These are phyloP conservation scores for Saccharomyces hybrid DNA, from an alignment of 1,139 yeast genomes.

Conservation along the genomic window DNA sequence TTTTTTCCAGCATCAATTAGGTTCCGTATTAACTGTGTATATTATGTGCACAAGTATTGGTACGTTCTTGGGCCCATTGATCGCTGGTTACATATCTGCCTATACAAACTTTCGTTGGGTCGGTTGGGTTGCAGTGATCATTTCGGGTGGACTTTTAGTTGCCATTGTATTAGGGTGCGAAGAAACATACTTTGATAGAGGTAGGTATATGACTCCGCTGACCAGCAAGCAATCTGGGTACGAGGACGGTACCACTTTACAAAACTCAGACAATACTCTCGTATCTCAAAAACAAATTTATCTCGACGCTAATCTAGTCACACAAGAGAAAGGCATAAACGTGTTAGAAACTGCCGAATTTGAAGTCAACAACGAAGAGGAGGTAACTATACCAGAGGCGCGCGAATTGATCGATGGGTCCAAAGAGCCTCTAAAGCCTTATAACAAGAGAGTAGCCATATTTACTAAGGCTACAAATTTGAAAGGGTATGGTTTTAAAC, in stretches of 20 bases:
- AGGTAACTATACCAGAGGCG: neutral
- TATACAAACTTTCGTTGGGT: slow-evolving; percentile 70
- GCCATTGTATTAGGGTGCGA: slow-evolving; percentile 56
- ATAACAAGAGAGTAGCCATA: slow-evolving; percentile 48
- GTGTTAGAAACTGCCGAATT: slow-evolving; percentile 1
- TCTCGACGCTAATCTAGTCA: neutral
- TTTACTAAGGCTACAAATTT: slow-evolving; percentile 65
- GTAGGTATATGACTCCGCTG: slow-evolving; percentile 34
- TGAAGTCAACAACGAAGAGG: slow-evolving; percentile 8
- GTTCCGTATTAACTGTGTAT: slow-evolving; percentile 67
- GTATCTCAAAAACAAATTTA: neutral
- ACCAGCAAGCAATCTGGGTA: slow-evolving; percentile 6
- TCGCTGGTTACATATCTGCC: slow-evolving; percentile 65
- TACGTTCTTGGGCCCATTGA: slow-evolving; percentile 71
- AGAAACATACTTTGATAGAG: slow-evolving; percentile 71
- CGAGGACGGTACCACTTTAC: slow-evolving; percentile 2
- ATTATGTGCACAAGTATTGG: slow-evolving; percentile 77
- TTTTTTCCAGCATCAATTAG: slow-evolving; percentile 73
- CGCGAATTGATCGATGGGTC: slow-evolving; percentile 34
- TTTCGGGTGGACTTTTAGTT: slow-evolving; percentile 52
- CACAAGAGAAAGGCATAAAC: neutral
- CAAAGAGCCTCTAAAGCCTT: slow-evolving; percentile 41
- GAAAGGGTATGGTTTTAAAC: slow-evolving; percentile 61
- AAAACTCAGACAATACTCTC: neutral
- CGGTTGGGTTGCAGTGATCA: slow-evolving; percentile 73